A percentile compares a stretch with the other conserved stretches of the same genome.
phyloP scores from a whole-genome alignment of 352 stramenopile species.

The Globisporangium viniferum region DNA sequence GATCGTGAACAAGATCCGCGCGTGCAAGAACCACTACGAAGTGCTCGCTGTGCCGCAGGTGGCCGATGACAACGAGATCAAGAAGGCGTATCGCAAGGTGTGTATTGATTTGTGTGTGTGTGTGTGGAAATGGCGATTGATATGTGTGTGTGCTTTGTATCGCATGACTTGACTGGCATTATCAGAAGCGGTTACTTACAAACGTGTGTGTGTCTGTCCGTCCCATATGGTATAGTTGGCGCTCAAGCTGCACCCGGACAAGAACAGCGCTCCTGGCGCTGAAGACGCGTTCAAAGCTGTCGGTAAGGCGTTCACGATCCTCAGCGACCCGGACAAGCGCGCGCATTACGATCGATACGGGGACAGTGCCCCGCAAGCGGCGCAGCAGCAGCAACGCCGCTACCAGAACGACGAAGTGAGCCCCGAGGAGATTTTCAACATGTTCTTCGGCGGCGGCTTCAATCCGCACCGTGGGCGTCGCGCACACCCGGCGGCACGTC shows the following conservation, averaged over 20 bases:
- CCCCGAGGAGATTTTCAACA: constrained; percentile 91
- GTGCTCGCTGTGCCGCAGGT: constrained; percentile 73
- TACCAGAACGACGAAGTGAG: constrained; percentile 85
- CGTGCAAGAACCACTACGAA: constrained; percentile 88
- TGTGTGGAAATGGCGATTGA: background rate
- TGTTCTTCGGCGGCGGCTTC: constrained; percentile 88
- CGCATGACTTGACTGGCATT: background rate
- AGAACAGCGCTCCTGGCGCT: constrained; percentile 95
- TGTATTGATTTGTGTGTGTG: constrained; percentile 4
- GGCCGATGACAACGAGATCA: constrained; percentile 84
- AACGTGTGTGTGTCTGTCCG: constrained; percentile 4
- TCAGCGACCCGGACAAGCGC: constrained; percentile 88
- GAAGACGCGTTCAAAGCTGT: constrained; percentile 98
- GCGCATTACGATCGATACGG: constrained; percentile 84
- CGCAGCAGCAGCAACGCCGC: constrained; percentile 34
- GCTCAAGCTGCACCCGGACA: constrained; percentile 89
- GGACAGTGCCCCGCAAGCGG: constrained; percentile 46
- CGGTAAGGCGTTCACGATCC: constrained; percentile 91
- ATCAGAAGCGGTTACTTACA: constrained; percentile 2
- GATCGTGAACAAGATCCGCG: constrained; percentile 86
- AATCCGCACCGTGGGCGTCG: constrained; percentile 44
- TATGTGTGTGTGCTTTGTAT: background rate
- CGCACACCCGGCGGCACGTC: constrained; percentile 2
- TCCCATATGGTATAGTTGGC: constrained; percentile 55
- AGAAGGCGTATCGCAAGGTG: constrained; percentile 91